These are phyloP conservation scores for Phytophthora idaei DNA, from an alignment of 352 stramenopile genomes.

Conservation along the genomic window DNA sequence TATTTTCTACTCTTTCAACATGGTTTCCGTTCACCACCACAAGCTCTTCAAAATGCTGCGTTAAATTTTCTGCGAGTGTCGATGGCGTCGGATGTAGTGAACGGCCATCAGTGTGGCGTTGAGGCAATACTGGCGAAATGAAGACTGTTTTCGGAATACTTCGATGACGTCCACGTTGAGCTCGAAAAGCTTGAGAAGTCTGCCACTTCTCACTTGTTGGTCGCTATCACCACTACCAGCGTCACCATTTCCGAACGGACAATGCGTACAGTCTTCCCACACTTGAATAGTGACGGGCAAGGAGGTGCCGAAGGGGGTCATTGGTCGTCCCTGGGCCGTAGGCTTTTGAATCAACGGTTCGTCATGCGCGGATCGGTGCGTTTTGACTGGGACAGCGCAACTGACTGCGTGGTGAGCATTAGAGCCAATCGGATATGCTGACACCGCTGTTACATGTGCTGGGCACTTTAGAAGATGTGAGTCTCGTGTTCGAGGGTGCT, in stretches of 20 bases:
- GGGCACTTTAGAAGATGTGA: conserved; percentile 4
- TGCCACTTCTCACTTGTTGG: neutral
- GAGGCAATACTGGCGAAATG: neutral
- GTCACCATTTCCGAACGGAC: neutral
- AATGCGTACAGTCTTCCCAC: neutral
- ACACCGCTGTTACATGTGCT: neutral
- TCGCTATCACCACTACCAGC: neutral
- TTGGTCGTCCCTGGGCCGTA: neutral
- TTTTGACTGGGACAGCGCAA: neutral
- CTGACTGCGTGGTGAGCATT: neutral
- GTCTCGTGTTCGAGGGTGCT: neutral
- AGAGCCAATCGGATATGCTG: neutral
- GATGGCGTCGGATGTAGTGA: conserved; percentile 2
- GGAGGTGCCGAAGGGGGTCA: neutral
- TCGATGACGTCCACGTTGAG: neutral
- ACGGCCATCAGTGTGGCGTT: neutral
- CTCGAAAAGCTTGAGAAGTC: neutral
- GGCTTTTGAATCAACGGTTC: neutral
- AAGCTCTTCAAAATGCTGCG: neutral
- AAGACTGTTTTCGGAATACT: neutral
- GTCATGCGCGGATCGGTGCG: neutral
- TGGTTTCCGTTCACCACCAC: neutral
- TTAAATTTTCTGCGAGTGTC: conserved; percentile 1
- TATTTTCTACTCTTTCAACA: neutral
- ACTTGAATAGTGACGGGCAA: neutral